Evolutionary conservation across 2,329 filamentous ascomycete species (phyloP), one percentile per base, ranked within the genome.

Genomic region (Cryoendolithus antarcticus): DNA sequence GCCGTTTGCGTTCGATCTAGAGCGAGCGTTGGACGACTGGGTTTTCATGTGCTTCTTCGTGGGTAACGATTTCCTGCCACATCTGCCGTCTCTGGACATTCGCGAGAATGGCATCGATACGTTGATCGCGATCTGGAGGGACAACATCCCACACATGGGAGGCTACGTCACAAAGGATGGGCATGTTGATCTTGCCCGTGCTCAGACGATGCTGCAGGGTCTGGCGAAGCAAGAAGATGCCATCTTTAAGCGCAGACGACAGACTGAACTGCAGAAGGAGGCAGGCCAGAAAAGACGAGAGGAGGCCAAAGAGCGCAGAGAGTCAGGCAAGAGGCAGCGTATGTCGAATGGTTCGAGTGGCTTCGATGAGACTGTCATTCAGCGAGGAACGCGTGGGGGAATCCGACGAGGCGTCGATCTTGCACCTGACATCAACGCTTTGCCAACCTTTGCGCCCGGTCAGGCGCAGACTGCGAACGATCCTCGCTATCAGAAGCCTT

Each of bases 21-120:
- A 98, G 62, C 79, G 91, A 48, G 88, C 88, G 19, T 75, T 96
- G 43, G 91, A 96, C 61, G 89, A 96, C 58, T 96, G 89, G 91
- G 86, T 96, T 9, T 96, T 96, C 61, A 91, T 96, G 78, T 96
- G 89, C 65, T 96, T 93, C 66, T 96, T 96, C 59, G 89, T 96
- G 41, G 89, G 89, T 49, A 98, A 98, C 62, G 93, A 98, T 67
- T 98, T 98, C 65, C 66, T 98, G 50, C 91, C 91, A 37, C 91
- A 98, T 70, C 69, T 98, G 42, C 91, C 91, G n/a, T 93, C 89
- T 53, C 72, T 98, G 42, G 91, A 96, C 60, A 96, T 98, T 59
- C 78, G 91, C 44, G 91, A 98, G 56, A 88, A 95, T 58, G 89
- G 89, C 35, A 98, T 98, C 56, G 89, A 98, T 57, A 93, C 88